Evolutionary conservation across 78 protist genomes (phyloP).

Genomic region (Blattamonas nauphoetae): DNA sequence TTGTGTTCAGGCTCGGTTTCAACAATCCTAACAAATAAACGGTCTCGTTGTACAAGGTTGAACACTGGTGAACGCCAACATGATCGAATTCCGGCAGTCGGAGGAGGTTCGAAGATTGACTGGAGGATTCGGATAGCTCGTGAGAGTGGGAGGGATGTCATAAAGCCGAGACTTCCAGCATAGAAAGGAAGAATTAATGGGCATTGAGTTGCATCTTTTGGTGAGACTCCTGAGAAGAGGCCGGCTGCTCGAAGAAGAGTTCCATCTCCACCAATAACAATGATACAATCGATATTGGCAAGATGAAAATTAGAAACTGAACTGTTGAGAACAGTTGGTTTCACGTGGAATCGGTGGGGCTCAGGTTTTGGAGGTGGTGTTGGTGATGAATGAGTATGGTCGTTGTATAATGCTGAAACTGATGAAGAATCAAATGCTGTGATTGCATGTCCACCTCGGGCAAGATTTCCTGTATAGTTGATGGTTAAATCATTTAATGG

Average conservation of each 20-base stretch:
- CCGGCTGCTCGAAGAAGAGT: background rate
- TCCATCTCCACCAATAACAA: background rate
- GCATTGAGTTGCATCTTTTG: no score
- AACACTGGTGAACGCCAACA: no score
- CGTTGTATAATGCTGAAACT: background rate
- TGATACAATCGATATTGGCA: background rate
- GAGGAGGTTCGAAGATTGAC: no score
- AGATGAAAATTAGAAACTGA: background rate
- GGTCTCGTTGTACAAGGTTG: no score
- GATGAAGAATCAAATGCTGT: background rate
- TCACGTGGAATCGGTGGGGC: background rate
- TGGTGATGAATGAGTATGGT: background rate
- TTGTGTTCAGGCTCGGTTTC: no score
- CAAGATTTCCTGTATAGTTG: background rate
- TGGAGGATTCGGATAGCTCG: no score
- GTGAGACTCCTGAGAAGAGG: background rate
- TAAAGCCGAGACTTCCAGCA: background rate
- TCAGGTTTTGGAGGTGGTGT: background rate
- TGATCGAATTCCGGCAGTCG: no score
- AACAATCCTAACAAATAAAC: no score
- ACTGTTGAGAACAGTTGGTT: background rate
- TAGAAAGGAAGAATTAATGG: background rate
- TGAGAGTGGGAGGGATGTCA: background rate
- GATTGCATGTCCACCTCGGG: background rate
- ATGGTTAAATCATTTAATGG: background rate